Percentiles rank a stretch among this genome's conserved stretches.
phyloP scores from a whole-genome alignment of 2,329 filamentous ascomycete genomes.

The Fusarium cyanostomum region DNA sequence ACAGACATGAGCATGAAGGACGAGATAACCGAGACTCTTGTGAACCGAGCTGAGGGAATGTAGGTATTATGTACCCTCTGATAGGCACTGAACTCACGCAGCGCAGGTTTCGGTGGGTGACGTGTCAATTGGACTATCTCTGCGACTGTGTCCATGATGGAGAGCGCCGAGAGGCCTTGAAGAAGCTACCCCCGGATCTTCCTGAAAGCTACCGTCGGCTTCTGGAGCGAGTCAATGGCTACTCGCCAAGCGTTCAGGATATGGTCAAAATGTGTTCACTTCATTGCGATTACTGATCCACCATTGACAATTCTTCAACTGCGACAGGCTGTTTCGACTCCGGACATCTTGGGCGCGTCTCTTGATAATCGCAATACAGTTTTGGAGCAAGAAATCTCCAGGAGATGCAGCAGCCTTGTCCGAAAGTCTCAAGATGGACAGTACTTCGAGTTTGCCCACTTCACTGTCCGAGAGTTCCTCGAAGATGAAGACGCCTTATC shows the following conservation, averaged over 20 bases:
- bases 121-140: conserved; percentile 33
- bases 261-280: conserved; percentile 15
- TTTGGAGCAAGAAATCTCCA: conserved; percentile 1
- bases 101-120: conserved; percentile 34
- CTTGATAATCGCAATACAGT: neutral
- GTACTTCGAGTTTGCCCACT: conserved; percentile 23
- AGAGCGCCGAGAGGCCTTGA: conserved; percentile 17
- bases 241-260: neutral
- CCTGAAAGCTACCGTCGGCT: conserved; percentile 23
- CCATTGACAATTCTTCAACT: neutral
- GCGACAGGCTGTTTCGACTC: conserved; percentile 7
- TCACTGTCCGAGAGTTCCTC: conserved; percentile 29
- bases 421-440: neutral
- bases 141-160: conserved; percentile 11
- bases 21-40: conserved; percentile 7
- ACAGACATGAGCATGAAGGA: conserved; percentile 2
- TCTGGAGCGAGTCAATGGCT: neutral
- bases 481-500: neutral
- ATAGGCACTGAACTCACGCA: accelerated
- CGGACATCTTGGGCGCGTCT: accelerated
- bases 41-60: conserved; percentile 23
- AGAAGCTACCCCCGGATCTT: neutral
- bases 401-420: conserved; percentile 19
- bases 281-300: neutral
- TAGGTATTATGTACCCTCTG: neutral